A percentile compares a stretch with the other conserved stretches of the same genome.
Evolutionary conservation across 805 yeast genomes (phyloP).

Genomic region (Lipomyces spencermartinsiae): DNA sequence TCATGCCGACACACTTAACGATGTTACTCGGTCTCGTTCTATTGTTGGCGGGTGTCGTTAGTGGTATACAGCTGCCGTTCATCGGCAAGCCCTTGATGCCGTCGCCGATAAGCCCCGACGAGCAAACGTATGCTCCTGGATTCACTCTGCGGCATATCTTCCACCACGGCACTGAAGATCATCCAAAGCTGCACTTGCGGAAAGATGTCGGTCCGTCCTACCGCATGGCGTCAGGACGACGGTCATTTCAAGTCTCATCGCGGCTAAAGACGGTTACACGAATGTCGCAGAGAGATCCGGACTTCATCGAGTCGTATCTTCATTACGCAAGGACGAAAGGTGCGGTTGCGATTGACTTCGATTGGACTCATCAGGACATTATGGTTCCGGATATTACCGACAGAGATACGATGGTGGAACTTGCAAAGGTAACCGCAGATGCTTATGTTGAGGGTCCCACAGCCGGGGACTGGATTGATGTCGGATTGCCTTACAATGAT

Average conservation of each 20-base stretch:
- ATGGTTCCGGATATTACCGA: conserved; percentile 78
- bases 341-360: conserved; percentile 26
- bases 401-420: conserved; percentile 68
- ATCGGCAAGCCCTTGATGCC: conserved; percentile 20
- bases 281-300: conserved; percentile 59
- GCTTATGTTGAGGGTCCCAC: conserved; percentile 84
- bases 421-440: conserved; percentile 88
- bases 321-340: conserved; percentile 55
- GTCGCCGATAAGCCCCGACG: conserved; percentile 3
- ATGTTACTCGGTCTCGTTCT: neutral
- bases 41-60: conserved; percentile 3
- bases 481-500: conserved; percentile 45
- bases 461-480: conserved; percentile 87
- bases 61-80: conserved; percentile 32
- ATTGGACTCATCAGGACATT: conserved; percentile 34
- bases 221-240: conserved; percentile 11
- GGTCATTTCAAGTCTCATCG: conserved; percentile 19
- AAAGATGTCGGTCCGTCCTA: conserved; percentile 29
- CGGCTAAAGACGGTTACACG: conserved; percentile 42
- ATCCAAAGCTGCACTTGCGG: conserved; percentile 30
- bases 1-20: neutral
- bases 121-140: conserved; percentile 25
- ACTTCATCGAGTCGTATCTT: conserved; percentile 68
- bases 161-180: conserved; percentile 35
- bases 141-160: conserved; percentile 35